Base-by-base conservation (phyloP, 2,329 filamentous ascomycete species). In the Pseudogymnoascus sp. region DNA sequence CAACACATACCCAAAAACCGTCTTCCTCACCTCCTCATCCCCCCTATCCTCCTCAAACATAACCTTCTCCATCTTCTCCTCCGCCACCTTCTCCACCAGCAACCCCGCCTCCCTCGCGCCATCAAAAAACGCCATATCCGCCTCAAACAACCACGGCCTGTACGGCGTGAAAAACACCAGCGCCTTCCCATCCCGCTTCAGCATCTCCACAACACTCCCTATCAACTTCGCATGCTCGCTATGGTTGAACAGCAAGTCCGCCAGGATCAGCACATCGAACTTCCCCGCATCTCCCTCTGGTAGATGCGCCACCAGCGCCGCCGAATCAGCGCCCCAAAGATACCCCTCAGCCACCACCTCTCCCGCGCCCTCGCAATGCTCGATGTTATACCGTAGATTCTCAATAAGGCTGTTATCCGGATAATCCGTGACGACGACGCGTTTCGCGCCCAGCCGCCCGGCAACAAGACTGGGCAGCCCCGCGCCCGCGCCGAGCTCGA, bases 121-220 rank as follows among this genome's bases (percentile, higher is more conserved):
- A 59, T 92, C 89, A 72, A 97, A 97, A 78, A 97, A 97, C 3
- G 82, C 84, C 73, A 96, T 80, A 71, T 96, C 95, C 74, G 91
- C 89, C 66, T 92, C 83, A 70, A 89, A 81, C 72, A 97, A 79
- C 93, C 93, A 97, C 1, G 93, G 93, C 66, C 95, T 82, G 76
- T 97, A 96, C 19, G 91, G 93, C 0, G 93, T 96, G 78, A 97
- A 97, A 75, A 97, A 96, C 6, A 97, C 92, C 70, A 93, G 83
- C 1, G 92, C 91, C 56, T 68, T 70, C 10, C 67, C 65, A 13
- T 53, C 33, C 0, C 14, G 62, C 65, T 77, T 80, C 70, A 97
- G 75, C 14, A 88, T 90, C 71, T 82, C 73, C 70, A 82, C 79
- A 65, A 97, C 83, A 3, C 88, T 91, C 67, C 83, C 81, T 67